Conservation (phyloP, 441 rosid species). For the Erysimum pusillum region DNA sequence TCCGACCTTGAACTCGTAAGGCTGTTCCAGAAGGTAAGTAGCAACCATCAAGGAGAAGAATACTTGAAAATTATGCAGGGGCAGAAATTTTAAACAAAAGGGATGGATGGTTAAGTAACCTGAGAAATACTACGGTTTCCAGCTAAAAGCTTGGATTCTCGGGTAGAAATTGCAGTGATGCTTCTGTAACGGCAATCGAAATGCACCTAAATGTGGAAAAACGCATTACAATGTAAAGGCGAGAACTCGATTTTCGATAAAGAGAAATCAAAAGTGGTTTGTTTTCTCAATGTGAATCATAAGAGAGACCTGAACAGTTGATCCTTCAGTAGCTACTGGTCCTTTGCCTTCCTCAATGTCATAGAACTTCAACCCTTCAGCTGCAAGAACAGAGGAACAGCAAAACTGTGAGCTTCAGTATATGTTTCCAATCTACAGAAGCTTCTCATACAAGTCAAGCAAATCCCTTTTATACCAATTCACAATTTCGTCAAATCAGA, state of each 20-base stretch:
- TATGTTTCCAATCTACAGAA: slow-evolving; percentile 16
- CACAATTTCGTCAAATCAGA: background rate
- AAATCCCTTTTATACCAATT: slow-evolving; percentile 2
- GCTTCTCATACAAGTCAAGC: slow-evolving; percentile 18
- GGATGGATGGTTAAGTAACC: slow-evolving; percentile 49
- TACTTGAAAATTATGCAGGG: background rate
- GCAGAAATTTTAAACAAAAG: background rate
- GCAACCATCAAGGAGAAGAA: slow-evolving; percentile 25
- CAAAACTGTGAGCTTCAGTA: slow-evolving; percentile 9
- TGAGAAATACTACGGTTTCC: slow-evolving; percentile 90
- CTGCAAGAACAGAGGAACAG: slow-evolving; percentile 52
- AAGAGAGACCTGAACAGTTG: slow-evolving; percentile 76
- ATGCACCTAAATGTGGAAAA: slow-evolving; percentile 65
- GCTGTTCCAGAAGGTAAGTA: slow-evolving; percentile 51
- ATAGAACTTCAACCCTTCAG: slow-evolving; percentile 86
- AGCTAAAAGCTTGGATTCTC: slow-evolving; percentile 93
- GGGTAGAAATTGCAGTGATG: slow-evolving; percentile 83
- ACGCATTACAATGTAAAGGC: slow-evolving; percentile 14
- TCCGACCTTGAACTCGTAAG: slow-evolving; percentile 90
- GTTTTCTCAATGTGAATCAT: slow-evolving; percentile 7
- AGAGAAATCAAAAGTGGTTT: background rate
- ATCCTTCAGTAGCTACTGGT: slow-evolving; percentile 74
- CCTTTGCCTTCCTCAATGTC: slow-evolving; percentile 90
- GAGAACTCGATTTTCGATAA: background rate
- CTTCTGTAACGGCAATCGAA: slow-evolving; percentile 86